Percentiles rank a stretch among this genome's conserved stretches.
phyloP scores from a whole-genome alignment of 495 filamentous ascomycete genomes.

The Podospora didyma region DNA sequence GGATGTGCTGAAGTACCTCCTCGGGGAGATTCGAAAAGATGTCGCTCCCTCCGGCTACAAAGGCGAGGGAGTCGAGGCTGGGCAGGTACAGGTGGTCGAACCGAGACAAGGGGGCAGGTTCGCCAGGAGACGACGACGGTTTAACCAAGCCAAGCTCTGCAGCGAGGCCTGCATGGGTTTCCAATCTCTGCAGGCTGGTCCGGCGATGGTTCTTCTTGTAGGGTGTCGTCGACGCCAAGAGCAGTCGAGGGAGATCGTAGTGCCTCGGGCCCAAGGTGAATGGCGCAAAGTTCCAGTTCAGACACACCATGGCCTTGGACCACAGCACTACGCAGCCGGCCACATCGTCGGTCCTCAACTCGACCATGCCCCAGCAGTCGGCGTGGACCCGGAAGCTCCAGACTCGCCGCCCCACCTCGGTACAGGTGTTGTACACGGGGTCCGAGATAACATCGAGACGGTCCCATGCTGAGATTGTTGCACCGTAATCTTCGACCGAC shows the following conservation, averaged over 20 bases:
- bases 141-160: background rate
- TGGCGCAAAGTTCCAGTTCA: constrained; percentile 14
- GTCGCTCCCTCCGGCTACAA: background rate
- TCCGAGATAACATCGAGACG: background rate
- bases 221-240: background rate
- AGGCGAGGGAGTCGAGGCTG: background rate
- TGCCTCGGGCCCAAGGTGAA: background rate
- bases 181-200: background rate
- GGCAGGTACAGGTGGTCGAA: background rate
- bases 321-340: constrained; percentile 4
- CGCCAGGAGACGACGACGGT: background rate
- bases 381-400: constrained; percentile 21
- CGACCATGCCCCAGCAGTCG: constrained; percentile 20
- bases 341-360: constrained; percentile 3
- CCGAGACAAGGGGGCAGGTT: background rate
- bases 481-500: background rate
- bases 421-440: background rate
- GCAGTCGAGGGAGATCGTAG: background rate
- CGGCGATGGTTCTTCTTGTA: background rate
- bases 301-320: constrained; percentile 10
- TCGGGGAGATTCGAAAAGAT: constrained; percentile 7
- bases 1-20: constrained; percentile 6
- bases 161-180: background rate
- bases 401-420: background rate
- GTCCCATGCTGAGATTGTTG: background rate